Evolutionary conservation across 2,329 filamentous ascomycete species (phyloP).

Genomic region (Fusarium vanettenii): DNA sequence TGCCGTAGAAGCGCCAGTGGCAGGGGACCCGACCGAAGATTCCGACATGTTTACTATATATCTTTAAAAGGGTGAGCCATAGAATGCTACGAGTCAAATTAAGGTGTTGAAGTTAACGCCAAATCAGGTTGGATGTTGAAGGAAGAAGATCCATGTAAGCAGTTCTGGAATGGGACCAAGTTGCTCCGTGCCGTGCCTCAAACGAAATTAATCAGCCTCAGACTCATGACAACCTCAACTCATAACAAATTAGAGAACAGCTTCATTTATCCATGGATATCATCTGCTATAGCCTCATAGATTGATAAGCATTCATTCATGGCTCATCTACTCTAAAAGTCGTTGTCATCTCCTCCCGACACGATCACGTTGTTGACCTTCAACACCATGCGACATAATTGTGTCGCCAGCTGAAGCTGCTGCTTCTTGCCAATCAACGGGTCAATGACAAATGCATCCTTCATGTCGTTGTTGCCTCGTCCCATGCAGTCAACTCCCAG

Average conservation of each 20-base stretch:
- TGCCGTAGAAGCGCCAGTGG: neutral
- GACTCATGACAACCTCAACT: neutral
- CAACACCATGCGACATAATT: slow-evolving; percentile 97
- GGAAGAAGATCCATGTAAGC: slow-evolving; percentile 12
- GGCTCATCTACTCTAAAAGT: slow-evolving; percentile 71
- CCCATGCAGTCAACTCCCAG: slow-evolving; percentile 99
- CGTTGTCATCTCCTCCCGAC: slow-evolving; percentile 85
- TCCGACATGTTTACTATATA: neutral
- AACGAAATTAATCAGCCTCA: neutral
- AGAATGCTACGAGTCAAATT: neutral
- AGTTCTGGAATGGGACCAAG: neutral
- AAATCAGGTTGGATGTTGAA: neutral
- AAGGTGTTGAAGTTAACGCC: neutral
- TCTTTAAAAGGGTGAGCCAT: neutral
- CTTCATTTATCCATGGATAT: slow-evolving; percentile 32
- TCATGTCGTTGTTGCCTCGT: slow-evolving; percentile 96
- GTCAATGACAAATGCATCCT: slow-evolving; percentile 97
- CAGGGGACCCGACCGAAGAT: neutral
- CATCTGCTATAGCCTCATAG: slow-evolving; percentile 37
- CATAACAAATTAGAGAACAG: neutral
- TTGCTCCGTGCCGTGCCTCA: slow-evolving; percentile 15
- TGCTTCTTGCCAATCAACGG: slow-evolving; percentile 98
- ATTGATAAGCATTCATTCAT: slow-evolving; percentile 37
- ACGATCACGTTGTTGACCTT: slow-evolving; percentile 98
- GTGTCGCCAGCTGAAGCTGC: slow-evolving; percentile 94